Evolutionary conservation across 306 rosid genomes (phyloP), one percentile per base, ranked within the genome.

Genomic region (Glycine latifolia): DNA sequence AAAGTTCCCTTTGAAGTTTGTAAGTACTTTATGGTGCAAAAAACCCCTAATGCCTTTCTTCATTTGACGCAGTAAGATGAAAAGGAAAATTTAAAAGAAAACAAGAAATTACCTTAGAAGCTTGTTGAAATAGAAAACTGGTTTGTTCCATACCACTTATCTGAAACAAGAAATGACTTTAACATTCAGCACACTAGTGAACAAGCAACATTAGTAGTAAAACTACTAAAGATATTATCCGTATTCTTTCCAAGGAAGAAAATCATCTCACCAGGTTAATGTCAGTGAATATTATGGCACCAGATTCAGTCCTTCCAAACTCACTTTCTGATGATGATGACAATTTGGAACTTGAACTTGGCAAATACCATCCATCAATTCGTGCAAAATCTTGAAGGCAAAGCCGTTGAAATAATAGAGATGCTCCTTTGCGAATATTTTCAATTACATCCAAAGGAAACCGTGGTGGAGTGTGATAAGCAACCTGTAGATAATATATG

Each of bases 61-160:
- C 14, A 9, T 60, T 20, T 26, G 73, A 67, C 54, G 14, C 50
- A 16, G 8, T 46, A 17, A 9, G 70, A 47, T n/a, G 16, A 43
- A 49, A 67, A n/a, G 68, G 59, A 41, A 31, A 53, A 55, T 53
- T 81, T 48, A 31, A 71, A 65, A 52, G 61, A 60, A 7, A 50
- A 35, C 2, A 26, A 26, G 31, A 26, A 26, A 26, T 26, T 26
- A 95, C 99, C 97, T 95, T 95, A 33, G 99, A 93, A 63, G 99
- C 95, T 85, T 95, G 99, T 89, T 95, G 99, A 87, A 95, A 95
- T 49, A 95, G 91, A 88, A 95, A 93, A 84, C 99, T 95, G 77
- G 99, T 95, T 84, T 95, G 99, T 72, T 95, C 99, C 97, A 93
- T 95, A 62, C 99, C 99, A 65, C 99, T 95, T 83, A 95, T 91